phyloP scores from a whole-genome alignment of 306 rosid species.

The Inga leiocalycina region DNA sequence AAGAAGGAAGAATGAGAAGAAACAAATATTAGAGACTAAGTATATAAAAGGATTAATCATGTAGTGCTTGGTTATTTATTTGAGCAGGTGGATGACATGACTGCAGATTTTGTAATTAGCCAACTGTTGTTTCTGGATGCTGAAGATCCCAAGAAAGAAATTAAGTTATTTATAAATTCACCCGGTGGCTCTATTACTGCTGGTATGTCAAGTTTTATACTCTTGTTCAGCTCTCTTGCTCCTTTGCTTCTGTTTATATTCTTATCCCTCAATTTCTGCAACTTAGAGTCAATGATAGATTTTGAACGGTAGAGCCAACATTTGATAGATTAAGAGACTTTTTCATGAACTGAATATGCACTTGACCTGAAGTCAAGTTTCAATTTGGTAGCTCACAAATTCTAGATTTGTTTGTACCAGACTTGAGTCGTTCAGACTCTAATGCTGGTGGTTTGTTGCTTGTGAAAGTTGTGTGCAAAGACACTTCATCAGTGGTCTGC shows the following conservation, averaged over 20 bases:
- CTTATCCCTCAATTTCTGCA: background rate
- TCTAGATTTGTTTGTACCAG: background rate
- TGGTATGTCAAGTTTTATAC: conserved; percentile 51
- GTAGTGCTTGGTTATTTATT: conserved; percentile 24
- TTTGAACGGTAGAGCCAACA: background rate
- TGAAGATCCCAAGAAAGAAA: conserved; percentile 82
- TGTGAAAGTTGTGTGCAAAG: conserved; percentile 6
- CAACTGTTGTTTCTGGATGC: conserved; percentile 92
- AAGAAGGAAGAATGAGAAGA: conserved; percentile 6
- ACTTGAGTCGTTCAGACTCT: background rate
- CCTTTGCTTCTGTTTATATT: background rate
- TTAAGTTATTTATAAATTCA: conserved; percentile 84
- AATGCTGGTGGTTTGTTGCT: conserved; percentile 14
- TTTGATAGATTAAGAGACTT: background rate
- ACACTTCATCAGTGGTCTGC: background rate
- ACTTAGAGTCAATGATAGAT: background rate
- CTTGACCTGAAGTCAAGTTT: conserved; percentile 23
- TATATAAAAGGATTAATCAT: background rate
- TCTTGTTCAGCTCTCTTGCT: background rate
- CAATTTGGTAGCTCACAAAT: background rate
- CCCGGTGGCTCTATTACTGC: conserved; percentile 98
- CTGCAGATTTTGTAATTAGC: conserved; percentile 87
- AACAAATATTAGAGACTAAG: conserved; percentile 2
- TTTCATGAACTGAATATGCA: background rate
- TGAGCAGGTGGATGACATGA: conserved; percentile 88